A percentile compares a stretch with the other conserved stretches of the same genome.
Conservation (phyloP, 257 asterid genomes). For the Fraxinus americana region DNA sequence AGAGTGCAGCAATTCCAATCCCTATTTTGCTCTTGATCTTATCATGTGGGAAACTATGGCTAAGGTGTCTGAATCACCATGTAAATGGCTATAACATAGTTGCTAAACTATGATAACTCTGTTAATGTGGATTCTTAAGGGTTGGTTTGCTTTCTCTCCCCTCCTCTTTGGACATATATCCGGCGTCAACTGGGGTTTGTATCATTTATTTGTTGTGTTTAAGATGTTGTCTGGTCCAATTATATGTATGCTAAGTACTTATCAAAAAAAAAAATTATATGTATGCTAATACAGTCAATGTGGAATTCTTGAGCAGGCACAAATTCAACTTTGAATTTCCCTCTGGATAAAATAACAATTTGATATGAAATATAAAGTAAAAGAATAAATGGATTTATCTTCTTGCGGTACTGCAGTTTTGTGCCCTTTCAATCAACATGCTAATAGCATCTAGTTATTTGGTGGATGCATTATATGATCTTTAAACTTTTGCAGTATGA, state of each 20-base stretch:
- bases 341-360: neutral
- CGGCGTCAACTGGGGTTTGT: neutral
- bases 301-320: neutral
- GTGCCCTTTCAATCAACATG: neutral
- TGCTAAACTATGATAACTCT: neutral
- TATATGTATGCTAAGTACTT: neutral
- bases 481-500: neutral
- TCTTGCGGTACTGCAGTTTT: neutral
- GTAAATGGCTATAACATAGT: neutral
- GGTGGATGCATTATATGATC: neutral
- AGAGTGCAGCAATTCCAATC: neutral
- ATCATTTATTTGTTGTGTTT: neutral
- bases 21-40: conserved; percentile 8
- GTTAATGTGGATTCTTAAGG: neutral
- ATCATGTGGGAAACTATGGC: conserved; percentile 15
- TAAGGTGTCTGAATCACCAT: neutral
- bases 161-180: neutral
- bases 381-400: neutral
- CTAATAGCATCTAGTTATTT: neutral
- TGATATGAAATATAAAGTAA: neutral
- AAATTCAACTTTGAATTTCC: neutral
- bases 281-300: neutral
- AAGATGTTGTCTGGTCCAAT: neutral
- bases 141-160: neutral
- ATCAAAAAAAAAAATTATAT: too few species aligned